Evolutionary conservation across 2,329 filamentous ascomycete genomes (phyloP).

Genomic region (Aspergillus pseudonomiae): DNA sequence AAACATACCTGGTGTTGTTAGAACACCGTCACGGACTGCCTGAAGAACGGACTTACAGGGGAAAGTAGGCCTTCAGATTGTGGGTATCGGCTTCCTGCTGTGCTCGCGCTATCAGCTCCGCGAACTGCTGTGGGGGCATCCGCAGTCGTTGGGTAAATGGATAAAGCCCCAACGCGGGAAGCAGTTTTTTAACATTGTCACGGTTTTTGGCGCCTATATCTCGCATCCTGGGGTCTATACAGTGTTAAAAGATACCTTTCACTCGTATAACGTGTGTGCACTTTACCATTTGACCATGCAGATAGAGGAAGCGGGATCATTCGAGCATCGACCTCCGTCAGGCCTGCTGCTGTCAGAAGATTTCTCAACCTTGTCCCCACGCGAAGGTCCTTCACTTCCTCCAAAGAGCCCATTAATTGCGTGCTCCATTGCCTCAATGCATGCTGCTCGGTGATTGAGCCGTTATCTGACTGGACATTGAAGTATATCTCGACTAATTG

Average conservation of each 20-base stretch:
- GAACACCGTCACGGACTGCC: not conserved
- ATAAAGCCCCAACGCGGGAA: constrained; percentile 47
- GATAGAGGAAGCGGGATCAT: constrained; percentile 71
- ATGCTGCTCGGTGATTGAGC: constrained; percentile 69
- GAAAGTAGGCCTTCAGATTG: constrained; percentile 49
- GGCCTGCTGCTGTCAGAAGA: constrained; percentile 64
- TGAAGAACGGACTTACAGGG: constrained; percentile 38
- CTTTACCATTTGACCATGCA: constrained; percentile 68
- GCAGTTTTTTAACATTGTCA: constrained; percentile 39
- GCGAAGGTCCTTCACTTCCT: constrained; percentile 67
- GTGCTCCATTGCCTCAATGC: constrained; percentile 69
- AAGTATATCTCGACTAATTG: constrained; percentile 88
- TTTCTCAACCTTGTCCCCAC: constrained; percentile 63
- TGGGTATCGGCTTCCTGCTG: constrained; percentile 41
- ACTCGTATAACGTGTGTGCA: not conserved
- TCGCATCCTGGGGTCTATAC: constrained; percentile 44
- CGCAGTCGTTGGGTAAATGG: constrained; percentile 47
- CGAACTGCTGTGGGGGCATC: constrained; percentile 45
- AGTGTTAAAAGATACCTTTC: constrained; percentile 24
- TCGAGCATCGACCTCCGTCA: constrained; percentile 67
- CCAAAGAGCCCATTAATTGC: constrained; percentile 63
- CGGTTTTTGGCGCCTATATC: constrained; percentile 47
- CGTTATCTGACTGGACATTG: constrained; percentile 84
- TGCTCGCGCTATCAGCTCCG: constrained; percentile 40
- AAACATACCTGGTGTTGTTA: constrained; percentile 43